Evolutionary conservation across 1,284 basidiomycete genomes (phyloP).

Genomic region (Stygiomarasmius scandens): DNA sequence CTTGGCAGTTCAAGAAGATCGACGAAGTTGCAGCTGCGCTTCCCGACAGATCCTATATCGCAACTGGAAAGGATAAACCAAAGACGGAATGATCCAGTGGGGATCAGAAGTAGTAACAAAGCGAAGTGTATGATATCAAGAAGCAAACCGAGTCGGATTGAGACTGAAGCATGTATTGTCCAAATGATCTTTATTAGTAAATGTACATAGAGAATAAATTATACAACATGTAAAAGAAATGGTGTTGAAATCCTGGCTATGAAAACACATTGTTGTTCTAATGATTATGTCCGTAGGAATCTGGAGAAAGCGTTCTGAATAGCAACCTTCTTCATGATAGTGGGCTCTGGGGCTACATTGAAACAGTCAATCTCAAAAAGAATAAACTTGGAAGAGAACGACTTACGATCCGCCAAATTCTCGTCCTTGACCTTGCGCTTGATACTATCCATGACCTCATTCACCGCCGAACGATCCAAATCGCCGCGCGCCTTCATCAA

Average conservation of each 20-base stretch:
- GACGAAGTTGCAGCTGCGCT: conserved; percentile 78
- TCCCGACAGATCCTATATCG: conserved; percentile 66
- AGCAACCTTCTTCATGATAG: conserved; percentile 85
- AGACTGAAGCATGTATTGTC: no score
- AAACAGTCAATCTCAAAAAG: conserved; percentile 16
- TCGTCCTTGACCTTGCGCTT: conserved; percentile 93
- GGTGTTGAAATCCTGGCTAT: not conserved
- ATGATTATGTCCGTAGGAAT: conserved; percentile 44
- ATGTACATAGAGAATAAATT: not conserved
- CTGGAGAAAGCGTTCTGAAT: conserved; percentile 76
- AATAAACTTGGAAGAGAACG: conserved; percentile 3
- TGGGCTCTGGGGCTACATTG: conserved; percentile 71
- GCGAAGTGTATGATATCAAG: not conserved
- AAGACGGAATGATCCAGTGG: conserved; percentile 37
- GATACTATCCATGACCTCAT: conserved; percentile 92
- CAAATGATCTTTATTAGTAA: no score
- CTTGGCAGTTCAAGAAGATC: conserved; percentile 96
- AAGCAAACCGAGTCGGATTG: no score
- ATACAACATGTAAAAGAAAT: not conserved
- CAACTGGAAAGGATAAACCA: conserved; percentile 27
- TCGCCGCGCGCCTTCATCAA: conserved; percentile 91
- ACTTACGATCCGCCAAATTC: conserved; percentile 81
- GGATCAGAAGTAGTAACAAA: not conserved
- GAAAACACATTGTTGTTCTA: no score
- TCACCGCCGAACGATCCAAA: conserved; percentile 85